Evolutionary conservation across 2,329 filamentous ascomycete genomes (phyloP).

Genomic region (Penicillium sp.): DNA sequence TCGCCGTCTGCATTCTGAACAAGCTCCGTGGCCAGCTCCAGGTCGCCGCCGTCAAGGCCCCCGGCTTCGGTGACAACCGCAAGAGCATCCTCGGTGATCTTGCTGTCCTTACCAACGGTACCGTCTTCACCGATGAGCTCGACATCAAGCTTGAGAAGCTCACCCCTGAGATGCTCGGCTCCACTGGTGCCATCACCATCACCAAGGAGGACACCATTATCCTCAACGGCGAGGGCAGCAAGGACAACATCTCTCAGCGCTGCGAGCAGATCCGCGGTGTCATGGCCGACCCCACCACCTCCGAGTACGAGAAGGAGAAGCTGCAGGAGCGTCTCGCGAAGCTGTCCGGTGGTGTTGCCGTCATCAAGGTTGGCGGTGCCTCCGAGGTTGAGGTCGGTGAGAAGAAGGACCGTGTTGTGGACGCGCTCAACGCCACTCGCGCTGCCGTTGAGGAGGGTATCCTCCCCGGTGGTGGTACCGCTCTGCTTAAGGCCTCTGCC

Average conservation of each 20-base stretch:
- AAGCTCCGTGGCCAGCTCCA: slow-evolving; percentile 99
- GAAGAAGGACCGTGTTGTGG: slow-evolving; percentile 99
- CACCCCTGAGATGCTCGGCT: slow-evolving; percentile 88
- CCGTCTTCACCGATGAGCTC: slow-evolving; percentile 95
- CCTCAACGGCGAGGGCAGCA: slow-evolving; percentile 90
- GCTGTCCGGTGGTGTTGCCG: slow-evolving; percentile 95
- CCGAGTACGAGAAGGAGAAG: slow-evolving; percentile 99
- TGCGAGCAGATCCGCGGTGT: slow-evolving; percentile 99
- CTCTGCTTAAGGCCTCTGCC: slow-evolving; percentile 89
- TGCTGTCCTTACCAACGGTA: slow-evolving; percentile 88
- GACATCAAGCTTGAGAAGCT: slow-evolving; percentile 99
- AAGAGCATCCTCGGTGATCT: slow-evolving; percentile 98
- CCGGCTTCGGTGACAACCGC: slow-evolving; percentile 98
- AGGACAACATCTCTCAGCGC: slow-evolving; percentile 85
- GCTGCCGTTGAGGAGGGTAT: slow-evolving; percentile 99
- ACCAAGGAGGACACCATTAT: slow-evolving; percentile 99
- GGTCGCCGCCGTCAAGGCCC: slow-evolving; percentile 96
- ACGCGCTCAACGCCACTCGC: slow-evolving; percentile 94
- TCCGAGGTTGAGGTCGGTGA: slow-evolving; percentile 98
- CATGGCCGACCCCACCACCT: slow-evolving; percentile 85
- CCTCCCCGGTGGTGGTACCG: slow-evolving; percentile 94
- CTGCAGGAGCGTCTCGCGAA: slow-evolving; percentile 98
- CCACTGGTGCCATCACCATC: slow-evolving; percentile 96
- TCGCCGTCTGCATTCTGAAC: slow-evolving; percentile 98
- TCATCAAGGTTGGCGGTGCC: slow-evolving; percentile 96